Evolutionary conservation across 331 rosid genomes (phyloP), one percentile per base, ranked within the genome.

Genomic region (Rosa hybrid): DNA sequence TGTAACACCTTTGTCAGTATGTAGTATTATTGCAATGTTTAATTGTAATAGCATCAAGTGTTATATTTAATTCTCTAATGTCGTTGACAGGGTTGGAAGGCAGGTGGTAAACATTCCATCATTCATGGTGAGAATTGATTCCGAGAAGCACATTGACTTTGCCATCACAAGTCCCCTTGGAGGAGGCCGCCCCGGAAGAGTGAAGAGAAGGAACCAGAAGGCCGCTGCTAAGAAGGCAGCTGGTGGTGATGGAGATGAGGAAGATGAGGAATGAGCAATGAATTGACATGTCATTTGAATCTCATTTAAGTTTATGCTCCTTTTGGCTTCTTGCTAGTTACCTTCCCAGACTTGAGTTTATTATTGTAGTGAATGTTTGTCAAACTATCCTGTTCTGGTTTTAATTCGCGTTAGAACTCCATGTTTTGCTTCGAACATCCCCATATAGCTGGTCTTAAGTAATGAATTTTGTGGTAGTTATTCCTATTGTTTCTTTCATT

Each of bases 171-270:
- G 84, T 57, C 84, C 84, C 38, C 79, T 81, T 4, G 84, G 84
- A 67, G 84, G 81, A 27, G 84, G 84, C 12, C 84, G 84, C 81
- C 84, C 84, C 1, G 84, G 84, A 68, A 71, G 87, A 71, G 87
- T 80, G 87, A 84, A 84, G 87, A 56, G 87, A 84, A 84, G 71
- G 82, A 84, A 84, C 84, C 75, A 50, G 84, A 84, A 84, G 76
- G 84, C 87, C 14, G 87, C 84, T 77, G 87, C 84, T 38, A 84
- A 84, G 84, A 84, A 84, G 82, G 81, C 87, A 20, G 70, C 84
- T 38, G 86, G 87, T 23, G 87, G 87, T 7, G 84, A 80, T 67
- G 87, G 87, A 17, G 84, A 81, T 8, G 87, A 84, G 44, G 87
- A 84, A 12, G 87, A 84, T 30, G 87, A 84, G 53, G 84, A 84